Evolutionary conservation across 768 basidiomycete genomes (phyloP).

Genomic region (Agaricus sinodeliciosus): DNA sequence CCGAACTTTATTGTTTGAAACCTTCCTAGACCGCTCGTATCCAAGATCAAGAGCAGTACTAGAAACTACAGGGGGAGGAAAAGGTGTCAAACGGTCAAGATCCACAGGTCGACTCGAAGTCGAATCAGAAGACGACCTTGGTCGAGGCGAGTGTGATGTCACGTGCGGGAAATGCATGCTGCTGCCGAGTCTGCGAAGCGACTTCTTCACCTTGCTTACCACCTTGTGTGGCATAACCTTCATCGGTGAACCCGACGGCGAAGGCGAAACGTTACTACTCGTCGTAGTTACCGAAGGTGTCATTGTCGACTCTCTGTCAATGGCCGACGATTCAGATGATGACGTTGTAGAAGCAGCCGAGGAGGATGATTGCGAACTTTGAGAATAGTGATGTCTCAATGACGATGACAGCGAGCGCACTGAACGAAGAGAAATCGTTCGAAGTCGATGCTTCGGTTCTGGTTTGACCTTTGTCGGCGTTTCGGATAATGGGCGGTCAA

Average conservation of each 20-base stretch:
- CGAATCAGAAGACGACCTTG: background rate
- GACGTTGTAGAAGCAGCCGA: conserved; percentile 3
- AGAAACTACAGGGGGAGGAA: background rate
- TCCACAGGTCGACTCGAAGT: conserved; percentile 18
- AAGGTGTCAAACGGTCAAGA: conserved; percentile 35
- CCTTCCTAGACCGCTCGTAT: too few species aligned
- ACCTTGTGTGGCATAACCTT: conserved; percentile 19
- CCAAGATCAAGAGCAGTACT: background rate
- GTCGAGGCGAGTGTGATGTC: conserved; percentile 15
- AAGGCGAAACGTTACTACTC: background rate
- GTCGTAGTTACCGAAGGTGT: conserved; percentile 5
- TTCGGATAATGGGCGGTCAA: background rate
- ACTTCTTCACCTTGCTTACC: conserved; percentile 24
- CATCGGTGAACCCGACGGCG: conserved; percentile 17
- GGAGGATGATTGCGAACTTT: conserved; percentile 3
- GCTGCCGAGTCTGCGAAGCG: conserved; percentile 26
- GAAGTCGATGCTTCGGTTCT: background rate
- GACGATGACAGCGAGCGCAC: conserved; percentile 11
- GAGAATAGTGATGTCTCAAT: too few species aligned
- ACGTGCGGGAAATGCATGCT: conserved; percentile 26
- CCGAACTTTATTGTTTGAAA: too few species aligned
- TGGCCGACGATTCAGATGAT: background rate
- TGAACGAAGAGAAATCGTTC: conserved; percentile 8
- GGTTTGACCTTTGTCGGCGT: background rate
- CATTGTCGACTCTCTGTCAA: background rate